Conservation (phyloP, 345 rosid genomes). For the Pseudoturritis turrita region DNA sequence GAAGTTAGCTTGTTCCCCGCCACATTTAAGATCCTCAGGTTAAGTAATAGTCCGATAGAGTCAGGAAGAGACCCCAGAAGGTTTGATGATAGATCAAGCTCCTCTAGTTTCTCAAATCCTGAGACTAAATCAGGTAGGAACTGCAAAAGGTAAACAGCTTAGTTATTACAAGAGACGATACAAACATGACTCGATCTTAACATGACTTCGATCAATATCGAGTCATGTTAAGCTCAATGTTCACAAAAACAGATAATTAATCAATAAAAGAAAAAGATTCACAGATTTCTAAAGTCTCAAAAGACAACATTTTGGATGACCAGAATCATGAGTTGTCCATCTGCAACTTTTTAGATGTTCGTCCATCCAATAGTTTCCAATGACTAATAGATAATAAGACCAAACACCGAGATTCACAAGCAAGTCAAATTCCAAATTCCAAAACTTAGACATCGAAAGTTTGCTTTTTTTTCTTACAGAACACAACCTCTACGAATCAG, state of each 20-base stretch:
- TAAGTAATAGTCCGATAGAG: conserved; percentile 66
- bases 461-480: not conserved
- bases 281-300: not conserved
- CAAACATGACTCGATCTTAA: no score
- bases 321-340: not conserved
- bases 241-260: no score
- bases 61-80: conserved; percentile 56
- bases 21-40: conserved; percentile 59
- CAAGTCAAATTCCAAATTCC: not conserved
- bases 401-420: not conserved
- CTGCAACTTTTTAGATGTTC: not conserved
- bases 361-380: not conserved
- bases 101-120: conserved; percentile 66
- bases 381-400: not conserved
- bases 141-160: conserved; percentile 37
- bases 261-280: no score
- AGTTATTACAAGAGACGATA: not conserved
- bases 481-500: not conserved
- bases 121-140: conserved; percentile 82
- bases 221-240: no score
- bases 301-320: not conserved
- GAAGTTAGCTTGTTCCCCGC: conserved; percentile 69
- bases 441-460: not conserved
- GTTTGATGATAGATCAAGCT: conserved; percentile 70
- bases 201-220: no score